phyloP scores from a whole-genome alignment of 129 eudicot genomes.

The Tanacetum coccineum region DNA sequence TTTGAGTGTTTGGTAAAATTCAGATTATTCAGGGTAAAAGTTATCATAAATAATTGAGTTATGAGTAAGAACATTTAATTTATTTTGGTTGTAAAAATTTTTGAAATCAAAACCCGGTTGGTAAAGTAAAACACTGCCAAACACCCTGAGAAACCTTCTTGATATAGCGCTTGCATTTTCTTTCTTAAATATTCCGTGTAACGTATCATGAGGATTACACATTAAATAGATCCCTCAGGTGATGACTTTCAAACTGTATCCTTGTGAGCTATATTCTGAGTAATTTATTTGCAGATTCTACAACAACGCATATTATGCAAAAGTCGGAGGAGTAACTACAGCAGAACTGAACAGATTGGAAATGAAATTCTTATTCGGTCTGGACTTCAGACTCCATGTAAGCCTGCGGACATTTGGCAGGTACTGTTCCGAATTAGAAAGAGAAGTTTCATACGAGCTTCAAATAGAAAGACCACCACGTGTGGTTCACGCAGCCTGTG shows the following conservation, averaged over 20 bases:
- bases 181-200: no score
- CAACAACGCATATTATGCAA: constrained; percentile 75
- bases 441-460: constrained; percentile 20
- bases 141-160: no score
- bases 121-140: no score
- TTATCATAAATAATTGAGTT: no score
- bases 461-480: constrained; percentile 34
- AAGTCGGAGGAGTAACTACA: constrained; percentile 77
- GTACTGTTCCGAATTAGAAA: constrained; percentile 45
- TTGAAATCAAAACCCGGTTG: no score
- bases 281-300: constrained; percentile 28
- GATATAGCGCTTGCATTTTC: no score
- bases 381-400: constrained; percentile 60
- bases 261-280: background rate
- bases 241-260: background rate
- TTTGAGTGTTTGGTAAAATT: background rate
- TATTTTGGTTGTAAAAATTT: background rate
- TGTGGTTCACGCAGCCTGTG: constrained; percentile 23
- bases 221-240: no score
- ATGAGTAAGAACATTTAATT: background rate
- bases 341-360: constrained; percentile 66
- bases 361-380: constrained; percentile 38
- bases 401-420: constrained; percentile 41
- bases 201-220: no score
- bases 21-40: no score